Percentiles rank a stretch among this genome's conserved stretches.
Conservation (phyloP, 225 moss, liverwort and hornwort genomes). For the Takakia lepidozioides region DNA sequence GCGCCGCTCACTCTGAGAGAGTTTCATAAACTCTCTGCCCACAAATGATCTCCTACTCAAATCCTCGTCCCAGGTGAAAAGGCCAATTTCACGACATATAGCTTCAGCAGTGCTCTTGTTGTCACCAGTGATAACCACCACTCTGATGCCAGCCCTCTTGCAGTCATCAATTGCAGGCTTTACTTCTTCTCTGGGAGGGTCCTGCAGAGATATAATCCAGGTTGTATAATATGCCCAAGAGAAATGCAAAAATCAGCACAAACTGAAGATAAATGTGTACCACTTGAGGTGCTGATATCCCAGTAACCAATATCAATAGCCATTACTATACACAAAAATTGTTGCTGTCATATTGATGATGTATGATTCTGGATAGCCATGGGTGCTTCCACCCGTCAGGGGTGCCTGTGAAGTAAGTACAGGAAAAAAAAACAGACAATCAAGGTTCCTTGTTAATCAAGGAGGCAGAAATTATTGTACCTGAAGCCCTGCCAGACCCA, state of each 20-base stretch:
- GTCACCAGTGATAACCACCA: conserved; percentile 55
- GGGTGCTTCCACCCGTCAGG: background rate
- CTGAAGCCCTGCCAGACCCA: conserved; percentile 51
- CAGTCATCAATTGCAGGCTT: conserved; percentile 46
- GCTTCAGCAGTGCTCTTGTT: conserved; percentile 58
- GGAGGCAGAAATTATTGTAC: conserved; percentile 9
- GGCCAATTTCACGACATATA: conserved; percentile 51
- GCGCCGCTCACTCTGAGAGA: conserved; percentile 26
- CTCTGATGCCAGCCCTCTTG: conserved; percentile 48
- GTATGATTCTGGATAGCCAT: background rate
- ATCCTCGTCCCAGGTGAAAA: conserved; percentile 40
- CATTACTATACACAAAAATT: no score
- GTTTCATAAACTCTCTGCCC: conserved; percentile 42
- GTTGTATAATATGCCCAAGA: background rate
- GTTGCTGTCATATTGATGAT: no score
- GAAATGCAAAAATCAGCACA: no score
- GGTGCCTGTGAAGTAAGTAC: background rate
- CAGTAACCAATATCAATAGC: no score
- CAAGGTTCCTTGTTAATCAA: no score
- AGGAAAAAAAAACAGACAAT: background rate
- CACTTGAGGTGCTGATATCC: no score
- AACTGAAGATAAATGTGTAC: no score
- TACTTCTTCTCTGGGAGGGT: conserved; percentile 56
- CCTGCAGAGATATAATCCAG: conserved; percentile 14
- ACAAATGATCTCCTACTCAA: conserved; percentile 30